phyloP scores from a whole-genome alignment of 768 basidiomycete species.

The Tricholoma terreum region DNA sequence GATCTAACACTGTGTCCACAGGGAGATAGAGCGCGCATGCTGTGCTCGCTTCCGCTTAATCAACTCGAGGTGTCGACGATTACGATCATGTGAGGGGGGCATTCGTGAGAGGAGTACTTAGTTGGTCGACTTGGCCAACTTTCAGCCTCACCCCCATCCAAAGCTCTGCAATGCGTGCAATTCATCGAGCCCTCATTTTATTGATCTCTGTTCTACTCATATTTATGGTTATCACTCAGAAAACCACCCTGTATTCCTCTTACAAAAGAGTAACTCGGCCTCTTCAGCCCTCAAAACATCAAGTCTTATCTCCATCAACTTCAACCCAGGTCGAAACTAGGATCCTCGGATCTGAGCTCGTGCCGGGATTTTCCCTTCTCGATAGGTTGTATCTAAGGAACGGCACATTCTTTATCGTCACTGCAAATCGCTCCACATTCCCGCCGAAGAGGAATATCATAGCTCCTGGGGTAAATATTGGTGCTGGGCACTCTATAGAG shows the following conservation, averaged over 20 bases:
- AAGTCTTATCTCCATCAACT: neutral
- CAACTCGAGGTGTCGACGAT: no score
- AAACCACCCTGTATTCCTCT: neutral
- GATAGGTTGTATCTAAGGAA: constrained; percentile 72
- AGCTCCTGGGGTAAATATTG: constrained; percentile 23
- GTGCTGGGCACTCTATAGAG: constrained; percentile 18
- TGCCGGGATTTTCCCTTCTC: constrained; percentile 71
- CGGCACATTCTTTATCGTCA: constrained; percentile 70
- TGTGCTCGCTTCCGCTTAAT: no score
- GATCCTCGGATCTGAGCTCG: constrained; percentile 36
- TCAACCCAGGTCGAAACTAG: constrained; percentile 15
- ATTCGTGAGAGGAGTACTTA: no score
- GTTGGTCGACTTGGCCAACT: no score
- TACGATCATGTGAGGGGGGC: no score
- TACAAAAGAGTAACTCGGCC: neutral
- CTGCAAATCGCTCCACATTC: constrained; percentile 35
- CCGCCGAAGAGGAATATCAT: constrained; percentile 46
- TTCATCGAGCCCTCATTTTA: constrained; percentile 10
- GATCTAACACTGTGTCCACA: no score
- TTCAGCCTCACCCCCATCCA: no score
- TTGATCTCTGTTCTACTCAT: constrained; percentile 4
- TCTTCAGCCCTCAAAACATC: neutral
- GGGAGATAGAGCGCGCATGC: no score
- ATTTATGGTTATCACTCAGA: neutral
- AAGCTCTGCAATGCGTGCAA: constrained; percentile 1